Base-by-base conservation (phyloP, 2,329 filamentous ascomycete species). In the Paecilomyces sp. region DNA sequence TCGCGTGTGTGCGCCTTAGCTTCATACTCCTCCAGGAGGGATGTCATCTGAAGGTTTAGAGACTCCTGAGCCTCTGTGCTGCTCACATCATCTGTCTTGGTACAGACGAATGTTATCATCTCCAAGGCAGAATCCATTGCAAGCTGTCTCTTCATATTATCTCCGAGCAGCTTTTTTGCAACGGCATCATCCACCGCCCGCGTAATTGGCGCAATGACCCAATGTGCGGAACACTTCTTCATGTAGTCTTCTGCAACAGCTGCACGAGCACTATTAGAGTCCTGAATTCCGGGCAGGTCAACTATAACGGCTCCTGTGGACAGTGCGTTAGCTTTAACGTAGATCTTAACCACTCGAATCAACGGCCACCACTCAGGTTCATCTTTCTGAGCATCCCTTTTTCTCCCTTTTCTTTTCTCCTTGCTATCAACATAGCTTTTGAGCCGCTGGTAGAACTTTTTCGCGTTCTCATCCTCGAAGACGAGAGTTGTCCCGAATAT, bases 91-190 rank as follows among this genome's bases (percentile, higher is more conserved):
- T 47, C 41, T 0, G 41, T 47, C 41, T 47, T 47, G n/a, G 41
- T 47, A 22, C 41, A 47, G n/a, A 47, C 9, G 3, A 47, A 47
- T 1, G 41, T 47, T 2, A 47, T 47, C 1, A 73, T 76, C 6
- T 73, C 78, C 58, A 83, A 83, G 0, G 74, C 78, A 1, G 82
- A 81, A 60, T 88, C 85, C 64, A 83, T 83, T 59, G 85, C 82
- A 2, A 88, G 72, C 63, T 87, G 85, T 0, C 80, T 75, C 65
- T 82, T 84, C 72, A 86, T 86, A 0, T 78, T 77, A 18, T 83
- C 76, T 0, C 83, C 83, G 7, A 87, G 72, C 1, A 88, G 72
- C 0, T 76, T 78, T 59, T 83, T 82, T 0, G 84, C 83, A 1
- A 47, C 9, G 5, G 41, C 41, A 3, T 47, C 41, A 3, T 47